Evolutionary conservation across 805 yeast genomes (phyloP).

Genomic region (Tetrapisispora phaffii): DNA sequence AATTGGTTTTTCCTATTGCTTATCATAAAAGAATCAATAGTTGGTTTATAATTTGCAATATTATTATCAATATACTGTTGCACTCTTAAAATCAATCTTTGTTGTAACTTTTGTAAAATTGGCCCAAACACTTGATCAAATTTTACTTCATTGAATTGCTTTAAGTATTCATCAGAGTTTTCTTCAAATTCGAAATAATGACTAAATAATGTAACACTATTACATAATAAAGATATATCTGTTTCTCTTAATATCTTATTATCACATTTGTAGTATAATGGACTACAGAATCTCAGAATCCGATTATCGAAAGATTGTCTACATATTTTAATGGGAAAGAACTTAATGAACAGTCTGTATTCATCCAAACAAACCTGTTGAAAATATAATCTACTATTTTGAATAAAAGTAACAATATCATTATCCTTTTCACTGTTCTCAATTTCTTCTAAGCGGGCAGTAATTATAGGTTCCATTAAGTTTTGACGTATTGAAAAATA

Average conservation of each 20-base stretch:
- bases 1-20: conserved; percentile 33
- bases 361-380: conserved; percentile 55
- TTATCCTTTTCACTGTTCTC: conserved; percentile 17
- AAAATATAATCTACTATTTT: conserved; percentile 50
- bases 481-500: conserved; percentile 51
- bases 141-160: conserved; percentile 30
- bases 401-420: conserved; percentile 49
- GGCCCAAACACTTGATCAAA: conserved; percentile 59
- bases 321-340: conserved; percentile 37
- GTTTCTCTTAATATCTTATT: conserved; percentile 59
- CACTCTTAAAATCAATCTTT: conserved; percentile 68
- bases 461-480: conserved; percentile 37
- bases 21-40: conserved; percentile 55
- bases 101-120: conserved; percentile 65
- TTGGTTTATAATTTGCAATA: conserved; percentile 57
- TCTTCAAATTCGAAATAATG: conserved; percentile 59
- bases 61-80: conserved; percentile 63
- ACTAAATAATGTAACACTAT: conserved; percentile 58
- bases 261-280: conserved; percentile 64
- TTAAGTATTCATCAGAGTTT: conserved; percentile 22
- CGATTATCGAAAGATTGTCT: conserved; percentile 39
- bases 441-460: conserved; percentile 5
- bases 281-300: conserved; percentile 60
- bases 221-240: conserved; percentile 61
- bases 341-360: conserved; percentile 42